Conservation (phyloP, 441 rosid genomes). For the Jatropha multifida region DNA sequence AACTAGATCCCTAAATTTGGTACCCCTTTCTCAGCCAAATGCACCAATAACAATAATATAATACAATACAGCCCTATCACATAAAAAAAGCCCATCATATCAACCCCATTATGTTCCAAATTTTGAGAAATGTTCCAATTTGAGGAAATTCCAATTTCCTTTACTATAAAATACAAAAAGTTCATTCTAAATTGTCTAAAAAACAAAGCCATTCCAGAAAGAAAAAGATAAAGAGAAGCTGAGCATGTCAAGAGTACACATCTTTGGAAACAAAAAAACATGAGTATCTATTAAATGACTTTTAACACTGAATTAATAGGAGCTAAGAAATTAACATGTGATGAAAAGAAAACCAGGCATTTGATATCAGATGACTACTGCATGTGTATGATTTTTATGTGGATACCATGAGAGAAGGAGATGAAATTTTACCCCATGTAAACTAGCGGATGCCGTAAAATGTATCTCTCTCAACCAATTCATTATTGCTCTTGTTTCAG, state of each 20-base stretch:
- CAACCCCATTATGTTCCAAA: neutral
- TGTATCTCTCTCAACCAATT: conserved; percentile 69
- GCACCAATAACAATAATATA: neutral
- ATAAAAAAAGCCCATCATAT: neutral
- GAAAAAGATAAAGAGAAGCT: too few species aligned
- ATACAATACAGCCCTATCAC: neutral
- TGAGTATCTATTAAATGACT: too few species aligned
- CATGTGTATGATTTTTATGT: neutral
- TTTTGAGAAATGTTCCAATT: neutral
- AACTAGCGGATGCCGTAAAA: conserved; percentile 85
- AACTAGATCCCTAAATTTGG: neutral
- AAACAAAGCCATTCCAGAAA: neutral
- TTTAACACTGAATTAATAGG: neutral
- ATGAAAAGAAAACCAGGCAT: neutral
- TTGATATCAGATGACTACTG: neutral
- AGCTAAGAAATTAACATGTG: neutral
- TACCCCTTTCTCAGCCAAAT: neutral
- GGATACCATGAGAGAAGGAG: conserved; percentile 9
- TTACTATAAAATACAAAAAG: too few species aligned
- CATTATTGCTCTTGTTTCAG: conserved; percentile 87
- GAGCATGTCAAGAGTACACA: too few species aligned
- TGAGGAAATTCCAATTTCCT: neutral
- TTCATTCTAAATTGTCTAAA: neutral
- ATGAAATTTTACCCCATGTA: conserved; percentile 76
- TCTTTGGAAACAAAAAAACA: neutral